phyloP scores from a whole-genome alignment of 768 basidiomycete genomes.

The Suillus cothurnatus region DNA sequence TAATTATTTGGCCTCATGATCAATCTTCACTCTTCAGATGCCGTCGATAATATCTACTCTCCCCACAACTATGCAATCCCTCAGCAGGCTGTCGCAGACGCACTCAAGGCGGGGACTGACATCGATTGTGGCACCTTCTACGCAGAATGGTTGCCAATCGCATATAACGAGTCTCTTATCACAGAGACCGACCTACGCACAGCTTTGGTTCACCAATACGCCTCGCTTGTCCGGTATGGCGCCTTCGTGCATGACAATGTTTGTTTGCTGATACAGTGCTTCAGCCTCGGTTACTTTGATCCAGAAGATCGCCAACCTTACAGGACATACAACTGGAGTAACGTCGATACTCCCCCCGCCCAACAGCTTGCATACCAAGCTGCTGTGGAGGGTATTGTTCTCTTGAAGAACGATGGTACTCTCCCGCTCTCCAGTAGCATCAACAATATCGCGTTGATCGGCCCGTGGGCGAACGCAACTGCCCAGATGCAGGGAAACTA shows the following conservation, averaged over 20 bases:
- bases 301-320: slow-evolving; percentile 50
- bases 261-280: background rate
- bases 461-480: slow-evolving; percentile 61
- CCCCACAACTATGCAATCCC: slow-evolving; percentile 50
- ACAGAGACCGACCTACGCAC: slow-evolving; percentile 44
- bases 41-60: slow-evolving; percentile 43
- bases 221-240: slow-evolving; percentile 53
- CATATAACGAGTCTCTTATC: slow-evolving; percentile 50
- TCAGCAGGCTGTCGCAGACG: slow-evolving; percentile 50
- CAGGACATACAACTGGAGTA: slow-evolving; percentile 49
- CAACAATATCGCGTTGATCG: slow-evolving; percentile 58
- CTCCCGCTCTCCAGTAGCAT: slow-evolving; percentile 50
- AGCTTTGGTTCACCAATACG: slow-evolving; percentile 49
- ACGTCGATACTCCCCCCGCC: slow-evolving; percentile 49
- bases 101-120: slow-evolving; percentile 55
- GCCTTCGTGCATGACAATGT: too few relatives aligned
- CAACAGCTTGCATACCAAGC: slow-evolving; percentile 52
- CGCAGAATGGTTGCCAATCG: slow-evolving; percentile 44
- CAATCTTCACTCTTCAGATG: slow-evolving; percentile 17
- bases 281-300: slow-evolving; percentile 61
- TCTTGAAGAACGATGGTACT: slow-evolving; percentile 65
- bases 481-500: slow-evolving; percentile 62
- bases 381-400: slow-evolving; percentile 55
- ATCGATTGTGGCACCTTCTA: slow-evolving; percentile 57
- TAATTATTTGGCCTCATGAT: too few relatives aligned